phyloP scores from a whole-genome alignment of 1,284 basidiomycete species.

The Moesziomyces globuligerus region DNA sequence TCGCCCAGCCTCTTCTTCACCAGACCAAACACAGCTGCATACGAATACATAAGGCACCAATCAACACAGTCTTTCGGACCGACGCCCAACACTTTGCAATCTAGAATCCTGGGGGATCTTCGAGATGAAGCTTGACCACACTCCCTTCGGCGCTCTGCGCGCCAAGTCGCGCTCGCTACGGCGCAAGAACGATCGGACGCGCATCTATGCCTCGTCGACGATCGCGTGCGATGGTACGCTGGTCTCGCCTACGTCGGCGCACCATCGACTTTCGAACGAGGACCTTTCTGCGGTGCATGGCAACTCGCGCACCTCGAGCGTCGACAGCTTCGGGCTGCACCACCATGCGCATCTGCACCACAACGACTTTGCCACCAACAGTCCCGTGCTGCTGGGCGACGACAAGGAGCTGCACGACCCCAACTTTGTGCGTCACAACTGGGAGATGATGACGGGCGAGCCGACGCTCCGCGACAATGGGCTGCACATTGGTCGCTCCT shows the following conservation, averaged over 20 bases:
- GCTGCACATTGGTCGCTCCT: slow-evolving; percentile 25
- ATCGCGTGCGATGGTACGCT: slow-evolving; percentile 18
- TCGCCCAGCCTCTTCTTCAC: background rate
- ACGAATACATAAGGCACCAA: slow-evolving; percentile 2
- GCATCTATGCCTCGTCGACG: slow-evolving; percentile 25
- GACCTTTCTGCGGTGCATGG: slow-evolving; percentile 6
- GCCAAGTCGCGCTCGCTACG: slow-evolving; percentile 30
- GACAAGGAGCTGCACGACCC: slow-evolving; percentile 48
- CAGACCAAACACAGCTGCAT: slow-evolving; percentile 1
- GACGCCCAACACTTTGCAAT: background rate
- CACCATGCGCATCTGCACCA: slow-evolving; percentile 11
- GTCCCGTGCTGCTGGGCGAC: slow-evolving; percentile 25
- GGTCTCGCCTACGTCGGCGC: slow-evolving; percentile 16
- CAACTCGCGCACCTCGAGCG: slow-evolving; percentile 12
- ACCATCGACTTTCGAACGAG: slow-evolving; percentile 17
- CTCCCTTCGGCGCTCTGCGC: slow-evolving; percentile 25
- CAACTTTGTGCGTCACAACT: slow-evolving; percentile 40
- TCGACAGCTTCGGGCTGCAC: slow-evolving; percentile 14
- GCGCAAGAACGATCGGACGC: slow-evolving; percentile 27
- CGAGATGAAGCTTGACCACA: slow-evolving; percentile 39
- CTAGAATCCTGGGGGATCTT: background rate
- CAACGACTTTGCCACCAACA: slow-evolving; percentile 18
- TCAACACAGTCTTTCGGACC: background rate
- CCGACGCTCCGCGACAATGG: slow-evolving; percentile 15
- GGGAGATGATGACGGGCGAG: slow-evolving; percentile 46